These are phyloP conservation scores for Candida rishiriensis DNA, from an alignment of 805 yeast species.

Conservation along the genomic window DNA sequence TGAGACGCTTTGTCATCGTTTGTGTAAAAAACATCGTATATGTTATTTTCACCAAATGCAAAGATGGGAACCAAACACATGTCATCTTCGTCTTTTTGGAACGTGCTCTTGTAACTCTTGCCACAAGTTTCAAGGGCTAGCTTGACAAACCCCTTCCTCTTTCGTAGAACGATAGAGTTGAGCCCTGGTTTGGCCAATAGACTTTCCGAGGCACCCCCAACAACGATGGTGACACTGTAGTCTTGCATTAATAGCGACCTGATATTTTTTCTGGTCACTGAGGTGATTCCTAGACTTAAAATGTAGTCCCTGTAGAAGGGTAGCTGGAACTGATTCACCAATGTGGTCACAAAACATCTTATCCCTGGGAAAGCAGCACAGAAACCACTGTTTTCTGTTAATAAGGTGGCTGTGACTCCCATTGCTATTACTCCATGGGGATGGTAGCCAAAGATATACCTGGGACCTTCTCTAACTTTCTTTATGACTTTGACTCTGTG, in stretches of 20 bases:
- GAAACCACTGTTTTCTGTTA: slow-evolving; percentile 77
- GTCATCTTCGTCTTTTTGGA: slow-evolving; percentile 42
- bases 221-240: slow-evolving; percentile 80
- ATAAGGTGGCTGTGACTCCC: slow-evolving; percentile 83
- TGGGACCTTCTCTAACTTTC: slow-evolving; percentile 51
- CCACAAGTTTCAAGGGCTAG: slow-evolving; percentile 62
- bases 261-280: slow-evolving; percentile 76
- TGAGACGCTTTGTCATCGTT: slow-evolving; percentile 11
- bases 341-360: slow-evolving; percentile 70
- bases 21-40: slow-evolving; percentile 39
- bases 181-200: slow-evolving; percentile 60
- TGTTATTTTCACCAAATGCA: slow-evolving; percentile 84
- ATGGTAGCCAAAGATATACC: slow-evolving; percentile 87
- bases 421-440: slow-evolving; percentile 95
- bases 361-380: slow-evolving; percentile 75
- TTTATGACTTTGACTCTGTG: slow-evolving; percentile 9
- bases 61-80: slow-evolving; percentile 79
- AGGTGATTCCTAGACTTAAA: slow-evolving; percentile 73
- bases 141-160: slow-evolving; percentile 84
- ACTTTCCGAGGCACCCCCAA: slow-evolving; percentile 95
- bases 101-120: slow-evolving; percentile 8
- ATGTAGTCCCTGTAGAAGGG: slow-evolving; percentile 89
- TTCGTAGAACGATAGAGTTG: slow-evolving; percentile 65
- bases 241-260: slow-evolving; percentile 55
- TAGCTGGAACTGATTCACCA: slow-evolving; percentile 74